Evolutionary conservation across 2,329 filamentous ascomycete genomes (phyloP).

Genomic region (Tympanopsis confertula): DNA sequence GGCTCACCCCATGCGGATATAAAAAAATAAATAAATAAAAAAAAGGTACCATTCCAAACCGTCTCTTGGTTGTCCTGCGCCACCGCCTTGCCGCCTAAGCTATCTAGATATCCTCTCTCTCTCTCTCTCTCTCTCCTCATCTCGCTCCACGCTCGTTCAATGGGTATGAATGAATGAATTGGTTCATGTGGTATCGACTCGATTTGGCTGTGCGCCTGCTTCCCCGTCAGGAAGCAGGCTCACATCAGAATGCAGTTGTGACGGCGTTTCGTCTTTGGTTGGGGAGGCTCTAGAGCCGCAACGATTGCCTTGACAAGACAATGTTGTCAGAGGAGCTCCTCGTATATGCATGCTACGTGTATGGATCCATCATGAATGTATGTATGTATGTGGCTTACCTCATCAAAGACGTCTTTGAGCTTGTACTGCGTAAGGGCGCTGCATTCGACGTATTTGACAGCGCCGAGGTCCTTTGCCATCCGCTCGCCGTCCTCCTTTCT

Average conservation of each 20-base stretch:
- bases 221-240: conserved; percentile 7
- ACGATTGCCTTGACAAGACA: conserved; percentile 65
- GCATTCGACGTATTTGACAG: conserved; percentile 98
- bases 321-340: conserved; percentile 10
- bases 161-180: too few species aligned
- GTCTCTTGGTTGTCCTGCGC: conserved; percentile 5
- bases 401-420: conserved; percentile 97
- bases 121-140: conserved; percentile 1
- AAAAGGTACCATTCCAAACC: conserved; percentile 8
- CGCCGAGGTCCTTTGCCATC: conserved; percentile 95
- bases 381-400: conserved; percentile 43
- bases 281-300: conserved; percentile 75
- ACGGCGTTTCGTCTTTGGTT: conserved; percentile 66
- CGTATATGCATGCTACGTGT: background rate
- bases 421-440: conserved; percentile 97
- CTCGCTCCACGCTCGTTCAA: conserved; percentile 4
- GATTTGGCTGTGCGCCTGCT: background rate
- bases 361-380: conserved; percentile 4
- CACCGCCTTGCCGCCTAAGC: conserved; percentile 11
- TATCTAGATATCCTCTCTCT: conserved; percentile 4
- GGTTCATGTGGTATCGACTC: conserved; percentile 1
- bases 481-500: conserved; percentile 84
- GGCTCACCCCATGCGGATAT: background rate
- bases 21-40: conserved; percentile 3
- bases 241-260: conserved; percentile 63